Percentiles rank a stretch among this genome's conserved stretches.
phyloP scores from a whole-genome alignment of 2,329 filamentous ascomycete genomes.

The Aspergillus neoniger region DNA sequence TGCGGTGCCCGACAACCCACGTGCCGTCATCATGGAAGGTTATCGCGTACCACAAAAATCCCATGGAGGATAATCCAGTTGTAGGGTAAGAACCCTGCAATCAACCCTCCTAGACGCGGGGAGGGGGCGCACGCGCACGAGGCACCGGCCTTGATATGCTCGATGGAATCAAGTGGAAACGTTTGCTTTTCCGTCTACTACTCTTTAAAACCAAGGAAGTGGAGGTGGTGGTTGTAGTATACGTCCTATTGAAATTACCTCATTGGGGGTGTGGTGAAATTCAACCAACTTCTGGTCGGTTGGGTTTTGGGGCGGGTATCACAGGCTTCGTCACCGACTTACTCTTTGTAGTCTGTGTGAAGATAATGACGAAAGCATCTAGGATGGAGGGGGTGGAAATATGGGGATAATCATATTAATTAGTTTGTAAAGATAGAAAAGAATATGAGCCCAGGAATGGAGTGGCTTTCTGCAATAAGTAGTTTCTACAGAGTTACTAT shows the following conservation, averaged over 20 bases:
- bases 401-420: not conserved
- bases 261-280: not conserved
- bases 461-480: too few species aligned
- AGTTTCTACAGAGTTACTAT: too few species aligned
- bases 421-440: not conserved
- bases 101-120: slow-evolving; percentile 5
- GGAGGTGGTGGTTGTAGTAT: not conserved
- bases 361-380: not conserved
- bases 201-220: slow-evolving; percentile 2
- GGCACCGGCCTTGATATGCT: slow-evolving; percentile 19
- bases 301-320: slow-evolving; percentile 5
- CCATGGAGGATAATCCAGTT: not conserved
- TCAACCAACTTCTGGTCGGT: not conserved
- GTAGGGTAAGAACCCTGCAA: slow-evolving; percentile 10
- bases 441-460: not conserved
- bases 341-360: not conserved
- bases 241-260: slow-evolving; percentile 1
- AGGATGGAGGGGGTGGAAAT: not conserved
- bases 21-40: slow-evolving; percentile 17
- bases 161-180: slow-evolving; percentile 12
- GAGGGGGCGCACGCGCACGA: slow-evolving; percentile 17
- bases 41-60: slow-evolving; percentile 18
- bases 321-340: not conserved
- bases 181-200: not conserved
- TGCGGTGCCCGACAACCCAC: slow-evolving; percentile 14